Conservation (phyloP, 2,329 filamentous ascomycete species). For the Aspergillus eucalypticola region DNA sequence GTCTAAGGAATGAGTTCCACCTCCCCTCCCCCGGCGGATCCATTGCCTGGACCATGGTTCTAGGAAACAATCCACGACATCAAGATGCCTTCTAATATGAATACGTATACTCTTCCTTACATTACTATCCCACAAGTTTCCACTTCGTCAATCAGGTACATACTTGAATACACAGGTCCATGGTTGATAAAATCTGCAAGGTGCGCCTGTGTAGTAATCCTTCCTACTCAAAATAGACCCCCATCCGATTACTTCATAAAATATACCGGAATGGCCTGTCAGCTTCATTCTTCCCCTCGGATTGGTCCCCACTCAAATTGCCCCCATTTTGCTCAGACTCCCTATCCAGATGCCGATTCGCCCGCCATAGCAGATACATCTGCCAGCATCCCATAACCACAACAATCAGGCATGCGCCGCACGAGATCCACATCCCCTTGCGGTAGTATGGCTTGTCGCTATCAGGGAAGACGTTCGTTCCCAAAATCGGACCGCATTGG, state of each 20-base stretch:
- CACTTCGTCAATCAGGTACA: neutral
- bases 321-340: neutral
- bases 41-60: neutral
- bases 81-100: neutral
- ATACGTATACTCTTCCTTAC: neutral
- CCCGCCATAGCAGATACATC: conserved; percentile 23
- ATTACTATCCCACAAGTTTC: neutral
- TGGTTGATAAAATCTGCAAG: neutral
- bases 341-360: conserved; percentile 25
- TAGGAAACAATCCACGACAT: neutral
- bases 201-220: neutral
- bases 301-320: neutral
- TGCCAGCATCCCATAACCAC: conserved; percentile 16
- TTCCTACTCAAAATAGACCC: neutral
- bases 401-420: conserved; percentile 29
- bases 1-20: neutral
- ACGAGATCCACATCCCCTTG: conserved; percentile 41
- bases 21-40: neutral
- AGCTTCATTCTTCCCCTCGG: neutral
- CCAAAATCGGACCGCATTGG: conserved; percentile 34
- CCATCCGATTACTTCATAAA: neutral
- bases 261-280: neutral
- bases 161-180: neutral
- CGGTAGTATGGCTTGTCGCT: conserved; percentile 37
- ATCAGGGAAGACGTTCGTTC: conserved; percentile 37